Evolutionary conservation across 345 rosid species (phyloP), one percentile per base, ranked within the genome.

Genomic region (Stellera chamaejasme): DNA sequence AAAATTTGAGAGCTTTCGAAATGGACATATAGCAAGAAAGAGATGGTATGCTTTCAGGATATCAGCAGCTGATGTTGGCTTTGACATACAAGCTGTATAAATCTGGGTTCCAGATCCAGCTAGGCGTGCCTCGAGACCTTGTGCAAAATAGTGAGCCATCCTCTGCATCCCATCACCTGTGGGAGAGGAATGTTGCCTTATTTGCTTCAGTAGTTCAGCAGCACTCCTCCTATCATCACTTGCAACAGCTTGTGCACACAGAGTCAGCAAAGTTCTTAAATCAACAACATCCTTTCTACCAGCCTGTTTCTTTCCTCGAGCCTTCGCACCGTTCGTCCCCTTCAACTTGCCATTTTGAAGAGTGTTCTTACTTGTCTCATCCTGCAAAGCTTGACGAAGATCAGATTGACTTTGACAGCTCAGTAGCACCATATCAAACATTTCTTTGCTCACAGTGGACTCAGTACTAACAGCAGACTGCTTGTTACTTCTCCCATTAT

Each of bases 241-340:
- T 6, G 77, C 79, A 45, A 81, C 77, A 39, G 86, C 71, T 60
- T 81, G 83, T 6, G 87, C 91, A 68, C 83, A 84, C 62, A 70
- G 77, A 5, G 74, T 65, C 61, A 81, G 52, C 11, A 79, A 80
- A 62, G 71, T 73, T 64, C 80, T 69, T 45, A 81, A 67, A 74
- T 84, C 91, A 16, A 77, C 79, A 19, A 74, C 56, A 62, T 70
- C 74, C 58, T 10, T 63, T 61, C 75, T 75, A 25, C 65, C 50
- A 55, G 71, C 68, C 26, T 55, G 55, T 60, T 71, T 79, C 77
- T 69, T 81, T 39, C 70, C 71, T 8, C 73, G 75, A 7, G 54
- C 41, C 59, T 64, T 79, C 52, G 75, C 68, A 13, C 73, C 56
- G 3, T 36, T 57, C 8, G 72, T 51, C 26, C 70, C 82, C 68